phyloP scores from a whole-genome alignment of 257 asterid species.

The Lantana camara region DNA sequence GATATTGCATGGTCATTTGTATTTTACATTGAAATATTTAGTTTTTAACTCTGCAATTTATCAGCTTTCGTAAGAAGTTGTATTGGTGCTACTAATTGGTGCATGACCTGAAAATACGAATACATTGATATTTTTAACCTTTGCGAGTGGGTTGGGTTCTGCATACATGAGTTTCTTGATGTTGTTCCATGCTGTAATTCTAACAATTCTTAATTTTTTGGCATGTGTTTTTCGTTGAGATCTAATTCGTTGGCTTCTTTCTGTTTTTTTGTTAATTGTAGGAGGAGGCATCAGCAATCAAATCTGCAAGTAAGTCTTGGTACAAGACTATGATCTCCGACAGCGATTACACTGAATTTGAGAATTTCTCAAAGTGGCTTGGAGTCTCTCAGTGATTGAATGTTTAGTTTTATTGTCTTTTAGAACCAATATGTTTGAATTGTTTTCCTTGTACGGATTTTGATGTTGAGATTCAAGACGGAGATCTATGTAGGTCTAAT shows the following conservation, averaged over 20 bases:
- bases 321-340: constrained; percentile 91
- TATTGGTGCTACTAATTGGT: neutral
- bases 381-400: constrained; percentile 63
- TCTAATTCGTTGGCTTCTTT: neutral
- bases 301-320: constrained; percentile 70
- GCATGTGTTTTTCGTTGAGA: neutral
- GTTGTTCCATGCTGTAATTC: too few relatives aligned
- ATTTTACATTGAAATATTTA: too few relatives aligned
- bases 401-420: neutral
- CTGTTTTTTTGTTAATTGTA: constrained; percentile 1
- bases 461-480: constrained; percentile 10
- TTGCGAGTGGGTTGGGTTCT: too few relatives aligned
- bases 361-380: constrained; percentile 84
- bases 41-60: neutral
- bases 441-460: constrained; percentile 6
- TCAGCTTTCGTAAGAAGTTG: neutral
- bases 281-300: constrained; percentile 81
- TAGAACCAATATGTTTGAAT: constrained; percentile 28
- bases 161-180: too few relatives aligned
- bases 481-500: constrained; percentile 12
- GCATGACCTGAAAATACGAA: too few relatives aligned
- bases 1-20: too few relatives aligned
- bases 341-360: constrained; percentile 80
- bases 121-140: too few relatives aligned
- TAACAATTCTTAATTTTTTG: too few relatives aligned